Evolutionary conservation across 305 asterid genomes (phyloP), one percentile per base, ranked within the genome.

Genomic region (Stenogyne calaminthoides): DNA sequence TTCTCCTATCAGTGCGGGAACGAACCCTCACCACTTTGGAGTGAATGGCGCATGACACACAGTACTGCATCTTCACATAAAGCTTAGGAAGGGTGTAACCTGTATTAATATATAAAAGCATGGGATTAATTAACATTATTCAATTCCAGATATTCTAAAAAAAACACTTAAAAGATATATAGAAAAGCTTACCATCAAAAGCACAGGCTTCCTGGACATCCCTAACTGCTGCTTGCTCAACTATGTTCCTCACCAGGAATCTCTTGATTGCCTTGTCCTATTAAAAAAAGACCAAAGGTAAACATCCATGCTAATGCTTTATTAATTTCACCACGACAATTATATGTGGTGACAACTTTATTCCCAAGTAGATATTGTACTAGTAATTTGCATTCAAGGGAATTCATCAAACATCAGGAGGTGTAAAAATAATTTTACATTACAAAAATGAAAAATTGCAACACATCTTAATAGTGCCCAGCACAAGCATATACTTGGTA

Each of bases 1-100:
- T 84, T 81, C 93, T 91, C 92, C 98, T 84, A 18, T 91, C 87
- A 18, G 88, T 81, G 0, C 83, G 82, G 1, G 98, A 93, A 3
- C 96, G 86, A 54, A 93, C 97, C 85, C 96, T 89, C 47, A 93
- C 98, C 11, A 93, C 97, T 71, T 91, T 93, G 18, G 96, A 93
- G 86, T 93, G 97, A 63, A 89, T 91, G 49, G 97, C 98, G 60
- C 97, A 93, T 0, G 97, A 89, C 22, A 93, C 95, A 56, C 98
- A 91, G 80, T 93, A 89, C 73, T 83, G 93, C 96, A 93, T 87
- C 89, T 93, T 93, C 84, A 88, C 82, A n/a, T 91, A 91, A 66
- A 88, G 86, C 88, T 89, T 91, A 63, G 97, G 97, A 29, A 91
- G 97, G 9, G 85, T 76, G 79, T 92, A 92, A 52, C 47, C 95